Evolutionary conservation across 805 yeast species (phyloP), one percentile per base, ranked within the genome.

Genomic region (Teunomyces aglyptinius): DNA sequence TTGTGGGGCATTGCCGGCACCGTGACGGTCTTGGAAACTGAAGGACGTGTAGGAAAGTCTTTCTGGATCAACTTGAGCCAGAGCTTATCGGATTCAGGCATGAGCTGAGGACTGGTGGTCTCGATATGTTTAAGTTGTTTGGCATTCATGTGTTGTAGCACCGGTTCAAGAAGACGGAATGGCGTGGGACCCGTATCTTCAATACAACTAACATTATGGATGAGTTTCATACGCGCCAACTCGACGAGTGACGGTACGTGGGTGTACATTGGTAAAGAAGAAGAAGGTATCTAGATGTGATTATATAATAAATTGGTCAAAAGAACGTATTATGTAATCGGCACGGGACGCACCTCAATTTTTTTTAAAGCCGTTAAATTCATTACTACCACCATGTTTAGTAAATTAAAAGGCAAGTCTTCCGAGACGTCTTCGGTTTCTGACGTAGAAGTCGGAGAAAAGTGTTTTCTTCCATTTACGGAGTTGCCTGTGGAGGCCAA

Each of bases 21-120:
- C 5, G 44, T 10, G n/a, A 32, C 4, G n/a, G 15, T 35, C 4
- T 29, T 33, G 5, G 27, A 12, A 11, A 43, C 41, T 11, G 32
- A 28, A 5, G 81, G 80, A 29, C 81, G 56, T 41, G 70, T 71
- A 2, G 76, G 69, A 50, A 80, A 80, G 54, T 78, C 83, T 46
- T 73, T 67, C 33, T 62, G 61, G 1, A 79, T 60, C 18, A 80
- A 57, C n/a, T 49, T 45, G 33, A 55, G 57, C 84, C 84, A 80
- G 28, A 79, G 51, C 5, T 61, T 64, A 49, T 78, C 82, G 3
- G 76, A 62, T 35, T 67, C 58, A 1, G 73, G 69, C 5, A 57
- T 58, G 1, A 80, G 53, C 19, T 67, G 76, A 4, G 78, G 76
- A 36, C 79, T 74, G 39, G 54, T 60, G 1, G 46, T 48, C 55